Evolutionary conservation across 495 filamentous ascomycete genomes (phyloP).

Genomic region (Xanthoparmelia taractica): DNA sequence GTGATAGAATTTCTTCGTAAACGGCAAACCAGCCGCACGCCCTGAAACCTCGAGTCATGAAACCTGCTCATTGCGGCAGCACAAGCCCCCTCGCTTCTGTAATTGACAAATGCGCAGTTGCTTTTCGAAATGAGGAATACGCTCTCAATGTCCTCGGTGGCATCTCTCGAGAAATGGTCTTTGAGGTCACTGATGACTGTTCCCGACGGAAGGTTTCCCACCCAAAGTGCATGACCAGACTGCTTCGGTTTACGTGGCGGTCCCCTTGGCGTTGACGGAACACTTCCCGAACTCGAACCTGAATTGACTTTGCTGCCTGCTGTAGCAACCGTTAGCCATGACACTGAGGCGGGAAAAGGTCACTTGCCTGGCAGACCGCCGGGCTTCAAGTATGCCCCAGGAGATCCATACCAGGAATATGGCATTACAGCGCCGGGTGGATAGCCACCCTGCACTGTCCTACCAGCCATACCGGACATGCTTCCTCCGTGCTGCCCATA

Average conservation of each 20-base stretch:
- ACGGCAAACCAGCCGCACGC: constrained; percentile 85
- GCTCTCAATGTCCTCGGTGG: constrained; percentile 71
- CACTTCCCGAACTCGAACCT: constrained; percentile 22
- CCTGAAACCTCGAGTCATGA: constrained; percentile 85
- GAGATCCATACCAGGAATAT: constrained; percentile 11
- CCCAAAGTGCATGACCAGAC: constrained; percentile 91
- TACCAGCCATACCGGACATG: constrained; percentile 7
- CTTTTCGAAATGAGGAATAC: constrained; percentile 95
- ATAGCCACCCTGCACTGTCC: constrained; percentile 18
- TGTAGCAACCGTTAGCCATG: constrained; percentile 11
- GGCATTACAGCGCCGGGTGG: constrained; percentile 7
- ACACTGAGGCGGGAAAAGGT: not conserved
- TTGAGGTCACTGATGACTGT: constrained; percentile 74
- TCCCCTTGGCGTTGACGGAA: constrained; percentile 59
- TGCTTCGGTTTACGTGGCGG: constrained; percentile 89
- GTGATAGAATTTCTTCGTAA: constrained; percentile 55
- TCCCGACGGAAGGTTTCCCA: constrained; percentile 84
- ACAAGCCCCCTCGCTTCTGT: constrained; percentile 72
- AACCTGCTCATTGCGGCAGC: constrained; percentile 72
- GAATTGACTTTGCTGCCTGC: constrained; percentile 20
- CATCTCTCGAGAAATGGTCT: constrained; percentile 81
- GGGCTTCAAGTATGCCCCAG: constrained; percentile 10
- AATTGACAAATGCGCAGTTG: constrained; percentile 97
- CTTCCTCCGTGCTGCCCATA: constrained; percentile 12
- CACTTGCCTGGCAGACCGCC: constrained; percentile 28